Conservation (phyloP, 2,329 filamentous ascomycete species). For the Trichophyton equinum region DNA sequence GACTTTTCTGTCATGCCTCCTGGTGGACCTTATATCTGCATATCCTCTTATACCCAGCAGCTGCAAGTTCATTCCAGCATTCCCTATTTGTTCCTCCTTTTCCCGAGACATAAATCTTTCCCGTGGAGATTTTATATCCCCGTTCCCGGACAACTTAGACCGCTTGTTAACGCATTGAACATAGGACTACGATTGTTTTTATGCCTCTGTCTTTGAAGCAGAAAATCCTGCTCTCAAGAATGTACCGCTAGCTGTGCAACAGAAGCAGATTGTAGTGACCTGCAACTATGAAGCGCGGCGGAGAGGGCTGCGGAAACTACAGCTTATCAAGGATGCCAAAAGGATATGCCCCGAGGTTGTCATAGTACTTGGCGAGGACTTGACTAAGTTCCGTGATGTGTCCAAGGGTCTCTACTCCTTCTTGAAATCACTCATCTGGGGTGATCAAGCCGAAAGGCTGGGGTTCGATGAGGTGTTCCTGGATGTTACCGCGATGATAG, state of each 20-base stretch:
- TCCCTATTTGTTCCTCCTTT: background rate
- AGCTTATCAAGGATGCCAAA: slow-evolving; percentile 71
- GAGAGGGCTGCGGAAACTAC: slow-evolving; percentile 57
- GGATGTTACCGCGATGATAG: slow-evolving; percentile 75
- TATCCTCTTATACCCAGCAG: background rate
- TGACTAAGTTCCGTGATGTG: slow-evolving; percentile 71
- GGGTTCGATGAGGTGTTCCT: slow-evolving; percentile 79
- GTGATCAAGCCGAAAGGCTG: slow-evolving; percentile 60
- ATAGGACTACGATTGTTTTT: slow-evolving; percentile 60
- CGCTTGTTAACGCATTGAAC: slow-evolving; percentile 8
- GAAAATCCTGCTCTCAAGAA: slow-evolving; percentile 61
- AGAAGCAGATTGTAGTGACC: slow-evolving; percentile 85
- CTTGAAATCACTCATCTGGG: slow-evolving; percentile 64
- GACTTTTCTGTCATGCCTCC: background rate
- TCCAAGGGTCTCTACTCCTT: slow-evolving; percentile 71
- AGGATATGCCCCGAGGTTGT: slow-evolving; percentile 70
- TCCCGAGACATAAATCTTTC: background rate
- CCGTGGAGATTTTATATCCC: slow-evolving; percentile 2
- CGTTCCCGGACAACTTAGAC: background rate
- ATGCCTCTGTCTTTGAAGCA: slow-evolving; percentile 79
- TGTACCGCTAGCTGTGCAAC: slow-evolving; percentile 69
- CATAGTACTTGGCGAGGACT: slow-evolving; percentile 74
- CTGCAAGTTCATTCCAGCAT: background rate
- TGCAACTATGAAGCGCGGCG: slow-evolving; percentile 86
- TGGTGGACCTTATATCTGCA: background rate